Conservation (phyloP, 257 asterid species). For the Henckelia pumila region DNA sequence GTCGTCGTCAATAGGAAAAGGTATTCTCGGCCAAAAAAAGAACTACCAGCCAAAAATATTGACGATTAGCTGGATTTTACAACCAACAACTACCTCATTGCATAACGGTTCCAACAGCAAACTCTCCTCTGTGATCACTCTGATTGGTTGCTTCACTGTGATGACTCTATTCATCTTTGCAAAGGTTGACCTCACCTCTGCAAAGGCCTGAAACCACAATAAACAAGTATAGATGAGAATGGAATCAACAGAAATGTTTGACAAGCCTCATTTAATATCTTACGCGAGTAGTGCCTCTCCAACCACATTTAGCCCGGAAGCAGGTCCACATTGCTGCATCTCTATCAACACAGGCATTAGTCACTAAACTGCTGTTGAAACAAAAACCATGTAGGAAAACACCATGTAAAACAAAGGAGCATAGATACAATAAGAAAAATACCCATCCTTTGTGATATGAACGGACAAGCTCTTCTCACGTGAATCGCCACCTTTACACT, state of each 20-base stretch:
- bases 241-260: slow-evolving; percentile 9
- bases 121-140: slow-evolving; percentile 48
- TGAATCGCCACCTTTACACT: slow-evolving; percentile 81
- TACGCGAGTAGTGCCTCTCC: slow-evolving; percentile 81
- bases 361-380: slow-evolving; percentile 26
- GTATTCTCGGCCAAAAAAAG: background rate
- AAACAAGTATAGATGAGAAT: slow-evolving; percentile 18
- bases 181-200: slow-evolving; percentile 49
- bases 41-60: background rate
- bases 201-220: slow-evolving; percentile 55
- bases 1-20: background rate
- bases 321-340: slow-evolving; percentile 77
- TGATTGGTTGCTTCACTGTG: slow-evolving; percentile 43
- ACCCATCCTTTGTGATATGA: slow-evolving; percentile 61
- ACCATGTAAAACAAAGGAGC: background rate
- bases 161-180: slow-evolving; percentile 33
- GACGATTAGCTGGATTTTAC: background rate
- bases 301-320: slow-evolving; percentile 86
- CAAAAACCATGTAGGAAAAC: slow-evolving; percentile 10
- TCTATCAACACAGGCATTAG: slow-evolving; percentile 38
- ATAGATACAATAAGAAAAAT: slow-evolving; percentile 25
- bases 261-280: slow-evolving; percentile 24
- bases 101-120: slow-evolving; percentile 69
- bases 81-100: slow-evolving; percentile 46
- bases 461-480: slow-evolving; percentile 77